These are phyloP conservation scores for Xylaria sp. DNA, from an alignment of 2,329 filamentous ascomycete species.

Conservation along the genomic window DNA sequence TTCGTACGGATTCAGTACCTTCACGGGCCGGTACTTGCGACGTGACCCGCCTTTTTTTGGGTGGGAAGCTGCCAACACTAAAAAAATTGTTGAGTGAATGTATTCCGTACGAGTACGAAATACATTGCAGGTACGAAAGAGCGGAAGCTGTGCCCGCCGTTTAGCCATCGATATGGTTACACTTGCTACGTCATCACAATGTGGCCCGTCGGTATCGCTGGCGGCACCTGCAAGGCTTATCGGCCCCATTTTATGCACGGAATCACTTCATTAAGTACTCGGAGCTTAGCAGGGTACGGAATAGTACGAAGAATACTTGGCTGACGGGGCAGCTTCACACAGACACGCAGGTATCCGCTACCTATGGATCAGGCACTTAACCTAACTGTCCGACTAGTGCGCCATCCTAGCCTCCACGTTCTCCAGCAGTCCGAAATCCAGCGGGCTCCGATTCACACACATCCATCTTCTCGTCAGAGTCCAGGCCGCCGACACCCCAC, in stretches of 20 bases:
- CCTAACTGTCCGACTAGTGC: too few relatives aligned
- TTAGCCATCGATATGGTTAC: background rate
- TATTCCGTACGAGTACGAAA: too few relatives aligned
- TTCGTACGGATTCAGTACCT: background rate
- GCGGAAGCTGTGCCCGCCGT: background rate
- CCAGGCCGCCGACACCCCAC: background rate
- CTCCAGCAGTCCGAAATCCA: background rate
- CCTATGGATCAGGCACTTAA: background rate
- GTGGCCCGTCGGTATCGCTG: constrained; percentile 3
- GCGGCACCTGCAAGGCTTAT: too few relatives aligned
- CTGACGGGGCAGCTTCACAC: background rate
- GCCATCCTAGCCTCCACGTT: background rate
- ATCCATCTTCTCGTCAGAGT: background rate
- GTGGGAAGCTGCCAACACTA: background rate
- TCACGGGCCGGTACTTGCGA: background rate
- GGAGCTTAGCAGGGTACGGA: background rate
- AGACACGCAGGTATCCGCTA: background rate
- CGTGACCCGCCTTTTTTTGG: background rate
- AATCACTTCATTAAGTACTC: background rate
- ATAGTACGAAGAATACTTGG: background rate
- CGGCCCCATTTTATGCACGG: constrained; percentile 5
- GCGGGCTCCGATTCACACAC: background rate
- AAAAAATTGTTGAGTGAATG: constrained; percentile 9
- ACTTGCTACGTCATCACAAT: constrained; percentile 10
- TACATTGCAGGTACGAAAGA: background rate